phyloP scores from a whole-genome alignment of 192 early-diverging fungal genomes.

The Phlyctochytrium bullatum region DNA sequence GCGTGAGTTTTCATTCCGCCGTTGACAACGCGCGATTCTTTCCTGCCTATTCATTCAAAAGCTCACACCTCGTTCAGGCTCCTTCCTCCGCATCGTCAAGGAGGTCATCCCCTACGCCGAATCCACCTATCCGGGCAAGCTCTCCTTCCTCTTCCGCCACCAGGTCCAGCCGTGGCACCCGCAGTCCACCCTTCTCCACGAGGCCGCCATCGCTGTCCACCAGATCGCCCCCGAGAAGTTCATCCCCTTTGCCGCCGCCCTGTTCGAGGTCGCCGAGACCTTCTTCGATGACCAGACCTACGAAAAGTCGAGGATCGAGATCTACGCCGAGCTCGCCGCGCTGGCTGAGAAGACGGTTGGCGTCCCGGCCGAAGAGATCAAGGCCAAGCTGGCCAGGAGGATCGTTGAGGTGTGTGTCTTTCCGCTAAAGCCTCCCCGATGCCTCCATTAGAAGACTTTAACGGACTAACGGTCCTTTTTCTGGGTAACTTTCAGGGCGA shows the following conservation, averaged over 20 bases:
- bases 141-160: slow-evolving; percentile 67
- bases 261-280: neutral
- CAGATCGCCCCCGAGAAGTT: slow-evolving; percentile 22
- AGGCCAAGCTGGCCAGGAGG: slow-evolving; percentile 45
- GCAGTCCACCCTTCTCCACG: slow-evolving; percentile 66
- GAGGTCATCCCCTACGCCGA: slow-evolving; percentile 56
- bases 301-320: slow-evolving; percentile 50
- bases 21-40: neutral
- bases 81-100: slow-evolving; percentile 18
- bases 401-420: slow-evolving; percentile 28
- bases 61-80: neutral
- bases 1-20: neutral
- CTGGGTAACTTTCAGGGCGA: too few relatives aligned
- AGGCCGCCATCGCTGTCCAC: slow-evolving; percentile 44
- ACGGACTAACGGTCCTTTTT: too few relatives aligned
- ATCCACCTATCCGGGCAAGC: slow-evolving; percentile 40
- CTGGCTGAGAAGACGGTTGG: slow-evolving; percentile 44
- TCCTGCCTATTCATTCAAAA: neutral
- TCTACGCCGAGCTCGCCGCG: slow-evolving; percentile 51
- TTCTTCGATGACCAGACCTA: slow-evolving; percentile 67
- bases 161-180: slow-evolving; percentile 89
- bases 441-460: too few relatives aligned
- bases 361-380: slow-evolving; percentile 44
- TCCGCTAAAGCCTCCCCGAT: too few relatives aligned
- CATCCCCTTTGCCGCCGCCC: slow-evolving; percentile 8